Base-by-base conservation (phyloP, 495 filamentous ascomycete genomes). In the Pseudomonodictys pantanalensis region DNA sequence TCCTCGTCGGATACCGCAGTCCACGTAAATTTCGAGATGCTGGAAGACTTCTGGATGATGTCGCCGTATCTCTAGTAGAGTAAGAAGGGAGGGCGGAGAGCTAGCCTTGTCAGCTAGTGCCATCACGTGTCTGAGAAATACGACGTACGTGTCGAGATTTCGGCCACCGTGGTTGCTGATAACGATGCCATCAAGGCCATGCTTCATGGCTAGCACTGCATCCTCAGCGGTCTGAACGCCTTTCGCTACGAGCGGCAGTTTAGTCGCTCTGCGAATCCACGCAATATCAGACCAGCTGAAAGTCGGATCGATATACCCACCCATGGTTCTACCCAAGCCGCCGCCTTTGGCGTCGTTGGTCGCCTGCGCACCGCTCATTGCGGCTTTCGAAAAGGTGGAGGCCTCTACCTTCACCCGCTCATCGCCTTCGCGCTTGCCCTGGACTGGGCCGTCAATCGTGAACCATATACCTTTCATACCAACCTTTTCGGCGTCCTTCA, bases 141-240 rank as follows among this genome's bases (percentile, higher is more conserved):
- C 15, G n/a, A 22, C 54, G 5, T 47, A 58, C 54, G 17, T 29
- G 48, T 98, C 92, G 42, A 98, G 88, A 73, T 96, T 91, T 15
- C 93, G 82, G n/a, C 92, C 92, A 57, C 93, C 93, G 76, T 98
- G 93, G 77, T 98, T 98, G 46, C 89, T 95, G 41, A 98, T 82
- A 25, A 97, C 91, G 43, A 96, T 90, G 58, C 91, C 93, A 66
- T 93, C 84, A 9, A 93, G 87, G 54, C 90, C 92, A 46, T 71
- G 72, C 65, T 96, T 88, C 65, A 90, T 78, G 38, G 93, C 92
- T 47, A 79, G 83, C 52, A 97, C 73, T 24, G 96, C 93, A 71
- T 98, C 93, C 70, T 96, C 93, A 39, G 95, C 90, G 48, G 91
- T 80, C 76, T 96, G 92, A 23, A 98, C 91, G 51, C 93, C 93